Evolutionary conservation across 345 rosid genomes (phyloP).

Genomic region (Gossypium herbaceum): DNA sequence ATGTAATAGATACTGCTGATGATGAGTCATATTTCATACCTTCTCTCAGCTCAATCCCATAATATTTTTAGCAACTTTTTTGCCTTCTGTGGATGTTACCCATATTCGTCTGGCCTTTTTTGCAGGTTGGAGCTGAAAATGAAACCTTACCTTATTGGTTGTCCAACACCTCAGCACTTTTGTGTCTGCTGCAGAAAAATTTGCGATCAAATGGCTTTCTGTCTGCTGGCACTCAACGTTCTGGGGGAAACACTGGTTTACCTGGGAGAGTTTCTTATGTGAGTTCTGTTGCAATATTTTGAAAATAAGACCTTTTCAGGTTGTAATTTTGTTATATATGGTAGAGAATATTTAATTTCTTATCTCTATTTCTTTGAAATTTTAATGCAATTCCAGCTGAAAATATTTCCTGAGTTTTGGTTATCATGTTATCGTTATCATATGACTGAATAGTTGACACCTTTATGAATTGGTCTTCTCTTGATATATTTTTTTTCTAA

Average conservation of each 20-base stretch:
- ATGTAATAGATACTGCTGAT: neutral
- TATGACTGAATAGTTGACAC: neutral
- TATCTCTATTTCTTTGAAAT: neutral
- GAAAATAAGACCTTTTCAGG: conserved; percentile 2
- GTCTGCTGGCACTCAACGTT: conserved; percentile 49
- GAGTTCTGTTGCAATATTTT: conserved; percentile 22
- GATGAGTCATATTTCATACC: neutral
- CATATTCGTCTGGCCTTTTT: conserved; percentile 14
- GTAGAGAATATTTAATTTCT: neutral
- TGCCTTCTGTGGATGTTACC: neutral
- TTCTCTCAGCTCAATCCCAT: neutral
- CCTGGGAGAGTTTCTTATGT: conserved; percentile 74
- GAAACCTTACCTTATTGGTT: conserved; percentile 84
- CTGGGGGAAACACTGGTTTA: conserved; percentile 47
- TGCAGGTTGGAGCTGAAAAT: conserved; percentile 77
- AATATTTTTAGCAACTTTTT: neutral
- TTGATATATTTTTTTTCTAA: neutral
- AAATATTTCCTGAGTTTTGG: neutral
- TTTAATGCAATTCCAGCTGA: neutral
- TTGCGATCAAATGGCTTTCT: conserved; percentile 73
- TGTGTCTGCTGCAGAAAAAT: conserved; percentile 90
- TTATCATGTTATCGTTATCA: neutral
- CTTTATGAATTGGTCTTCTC: neutral
- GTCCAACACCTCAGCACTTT: conserved; percentile 88
- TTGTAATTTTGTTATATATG: neutral